Base-by-base conservation (phyloP, 1,139 yeast genomes). In the Pichia sorboxylosa region DNA sequence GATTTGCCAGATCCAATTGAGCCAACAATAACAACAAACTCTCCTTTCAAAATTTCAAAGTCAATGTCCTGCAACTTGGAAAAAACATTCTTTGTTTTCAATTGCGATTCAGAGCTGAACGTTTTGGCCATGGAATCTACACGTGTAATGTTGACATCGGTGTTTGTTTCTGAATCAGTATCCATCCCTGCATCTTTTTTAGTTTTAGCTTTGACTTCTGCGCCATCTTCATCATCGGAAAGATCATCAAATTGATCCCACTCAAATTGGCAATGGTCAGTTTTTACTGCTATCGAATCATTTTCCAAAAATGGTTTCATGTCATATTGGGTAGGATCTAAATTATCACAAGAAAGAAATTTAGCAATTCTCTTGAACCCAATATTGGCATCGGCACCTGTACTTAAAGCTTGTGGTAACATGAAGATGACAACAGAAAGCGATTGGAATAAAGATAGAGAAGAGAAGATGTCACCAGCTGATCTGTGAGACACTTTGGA, bases 1-100 rank as follows among this genome's bases (percentile, higher is more conserved):
- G 87, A 66, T 47, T 82, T 82, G 32, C 94, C 94, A n/a, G 82
- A 51, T 6, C 94, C 94, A 24, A 83, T 92, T 44, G 67, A 64
- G 11, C 94, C 94, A 24, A 80, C 77, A 31, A 83, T 59, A 54
- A 93, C 79, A 2, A 77, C 63, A 28, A 83, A 58, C 33, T 69
- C 68, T 11, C 84, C 83, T 40, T 68, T 67, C 14, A 51, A 58
- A 2, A 81, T 82, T 6, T 51, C 45, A 41, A 78, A 72, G 38
- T 63, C 51, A 24, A 80, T 59, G 38, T 71, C 55, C 21, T 55
- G 51, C 30, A 82, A 58, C n/a, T n/a, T 84, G 96, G 1, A n/a
- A n/a, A n/a, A n/a, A n/a, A n/a, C n/a, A n/a, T n/a, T n/a, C n/a
- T n/a, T n/a, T n/a, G n/a, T n/a, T n/a, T n/a, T n/a, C n/a, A n/a